phyloP scores from a whole-genome alignment of 164 flowering plant species.

The Liriodendron chinense region DNA sequence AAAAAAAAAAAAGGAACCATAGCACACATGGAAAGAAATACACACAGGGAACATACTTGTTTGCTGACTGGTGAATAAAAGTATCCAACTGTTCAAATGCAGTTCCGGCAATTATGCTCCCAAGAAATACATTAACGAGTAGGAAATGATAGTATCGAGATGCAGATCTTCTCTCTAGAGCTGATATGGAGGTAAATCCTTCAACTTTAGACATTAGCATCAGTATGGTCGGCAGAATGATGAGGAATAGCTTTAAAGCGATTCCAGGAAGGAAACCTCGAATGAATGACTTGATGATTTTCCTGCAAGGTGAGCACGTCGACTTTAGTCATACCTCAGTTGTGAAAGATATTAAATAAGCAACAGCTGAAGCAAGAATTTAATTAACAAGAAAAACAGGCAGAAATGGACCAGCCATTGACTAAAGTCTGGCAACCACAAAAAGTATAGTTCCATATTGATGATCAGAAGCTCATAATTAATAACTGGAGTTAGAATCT shows the following conservation, averaged over 20 bases:
- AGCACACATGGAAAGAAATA: no score
- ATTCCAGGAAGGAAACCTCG: slow-evolving; percentile 94
- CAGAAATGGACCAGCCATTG: background rate
- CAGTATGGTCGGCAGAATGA: slow-evolving; percentile 69
- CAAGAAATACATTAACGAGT: slow-evolving; percentile 83
- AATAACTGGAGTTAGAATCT: no score
- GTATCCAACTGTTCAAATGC: slow-evolving; percentile 75
- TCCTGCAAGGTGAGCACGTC: slow-evolving; percentile 38
- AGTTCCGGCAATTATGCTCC: slow-evolving; percentile 81
- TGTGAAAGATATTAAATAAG: background rate
- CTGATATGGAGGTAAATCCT: slow-evolving; percentile 58
- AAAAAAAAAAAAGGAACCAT: no score
- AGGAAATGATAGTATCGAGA: slow-evolving; percentile 63
- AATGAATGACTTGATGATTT: slow-evolving; percentile 56
- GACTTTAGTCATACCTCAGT: background rate
- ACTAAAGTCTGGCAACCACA: background rate
- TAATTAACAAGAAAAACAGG: background rate
- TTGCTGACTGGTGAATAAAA: slow-evolving; percentile 74
- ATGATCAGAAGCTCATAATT: no score
- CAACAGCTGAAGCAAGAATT: background rate
- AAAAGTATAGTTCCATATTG: background rate
- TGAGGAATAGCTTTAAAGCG: slow-evolving; percentile 78
- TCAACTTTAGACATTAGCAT: slow-evolving; percentile 92
- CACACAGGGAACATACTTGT: slow-evolving; percentile 48
- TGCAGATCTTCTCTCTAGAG: slow-evolving; percentile 81